Evolutionary conservation across 2,329 filamentous ascomycete species (phyloP).

Genomic region (Fusarium staphyleae): DNA sequence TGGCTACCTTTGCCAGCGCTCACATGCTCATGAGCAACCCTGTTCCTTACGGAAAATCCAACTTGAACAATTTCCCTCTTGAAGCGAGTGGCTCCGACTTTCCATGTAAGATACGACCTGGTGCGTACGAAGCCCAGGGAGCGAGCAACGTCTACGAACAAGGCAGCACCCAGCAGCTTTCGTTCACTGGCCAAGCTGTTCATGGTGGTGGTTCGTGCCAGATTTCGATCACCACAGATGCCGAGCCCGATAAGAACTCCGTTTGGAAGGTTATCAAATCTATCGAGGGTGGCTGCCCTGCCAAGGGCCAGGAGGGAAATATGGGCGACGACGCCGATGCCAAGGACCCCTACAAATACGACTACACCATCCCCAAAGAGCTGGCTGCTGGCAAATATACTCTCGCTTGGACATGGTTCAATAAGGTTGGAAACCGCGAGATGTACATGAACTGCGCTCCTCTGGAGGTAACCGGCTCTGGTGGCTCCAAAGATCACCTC

Average conservation of each 20-base stretch:
- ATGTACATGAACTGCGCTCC: constrained; percentile 98
- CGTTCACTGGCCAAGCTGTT: constrained; percentile 74
- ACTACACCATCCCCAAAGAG: constrained; percentile 74
- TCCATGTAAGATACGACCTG: constrained; percentile 77
- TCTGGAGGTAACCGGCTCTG: constrained; percentile 66
- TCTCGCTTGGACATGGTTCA: constrained; percentile 94
- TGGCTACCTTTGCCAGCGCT: constrained; percentile 68
- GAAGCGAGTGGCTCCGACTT: constrained; percentile 68
- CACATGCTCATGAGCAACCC: constrained; percentile 81
- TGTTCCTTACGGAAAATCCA: constrained; percentile 60
- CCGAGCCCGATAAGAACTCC: constrained; percentile 67
- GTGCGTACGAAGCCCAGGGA: constrained; percentile 54
- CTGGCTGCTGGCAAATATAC: constrained; percentile 79
- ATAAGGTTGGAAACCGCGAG: constrained; percentile 89
- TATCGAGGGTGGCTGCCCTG: constrained; percentile 84
- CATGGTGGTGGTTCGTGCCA: constrained; percentile 96
- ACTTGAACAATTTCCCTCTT: constrained; percentile 69
- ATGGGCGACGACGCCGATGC: constrained; percentile 55
- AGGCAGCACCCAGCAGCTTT: constrained; percentile 55
- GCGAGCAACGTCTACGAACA: constrained; percentile 64
- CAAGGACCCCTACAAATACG: constrained; percentile 63
- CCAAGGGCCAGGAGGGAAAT: constrained; percentile 64
- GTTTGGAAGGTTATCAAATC: constrained; percentile 91
- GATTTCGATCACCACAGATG: constrained; percentile 82
- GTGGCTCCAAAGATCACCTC: constrained; percentile 60